Percentiles rank a stretch among this genome's conserved stretches.
Conservation (phyloP, 1,284 basidiomycete species). For the Ustilago sp. region DNA sequence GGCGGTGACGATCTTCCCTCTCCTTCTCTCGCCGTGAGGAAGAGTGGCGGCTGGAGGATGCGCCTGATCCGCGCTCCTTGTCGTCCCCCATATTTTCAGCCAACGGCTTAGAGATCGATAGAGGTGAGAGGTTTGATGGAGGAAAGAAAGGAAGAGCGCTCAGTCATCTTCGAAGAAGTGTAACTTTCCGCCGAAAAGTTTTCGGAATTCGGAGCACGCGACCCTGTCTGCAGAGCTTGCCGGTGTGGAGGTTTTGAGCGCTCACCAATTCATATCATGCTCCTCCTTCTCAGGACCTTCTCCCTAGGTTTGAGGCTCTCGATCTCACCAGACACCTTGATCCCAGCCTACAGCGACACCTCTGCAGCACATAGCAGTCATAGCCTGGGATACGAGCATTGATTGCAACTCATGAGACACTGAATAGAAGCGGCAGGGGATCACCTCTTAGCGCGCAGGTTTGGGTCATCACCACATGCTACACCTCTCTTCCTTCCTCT, state of each 20-base stretch:
- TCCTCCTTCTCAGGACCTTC: background rate
- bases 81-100: constrained; percentile 11
- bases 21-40: constrained; percentile 9
- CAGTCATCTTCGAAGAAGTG: background rate
- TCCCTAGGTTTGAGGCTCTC: too few species aligned
- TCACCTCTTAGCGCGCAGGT: background rate
- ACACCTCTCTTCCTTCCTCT: constrained; percentile 53
- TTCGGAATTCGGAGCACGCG: constrained; percentile 13
- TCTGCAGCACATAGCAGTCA: background rate
- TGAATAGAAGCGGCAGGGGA: background rate
- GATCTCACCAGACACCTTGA: background rate
- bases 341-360: background rate
- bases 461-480: constrained; percentile 58
- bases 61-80: background rate
- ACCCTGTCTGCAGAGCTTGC: background rate
- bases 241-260: constrained; percentile 11
- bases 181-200: background rate
- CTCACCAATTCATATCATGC: background rate
- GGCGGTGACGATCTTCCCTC: constrained; percentile 21
- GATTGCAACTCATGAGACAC: background rate
- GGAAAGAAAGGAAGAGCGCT: background rate
- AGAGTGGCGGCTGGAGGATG: constrained; percentile 8
- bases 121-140: background rate
- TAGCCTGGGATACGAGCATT: background rate
- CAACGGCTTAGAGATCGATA: background rate